phyloP scores from a whole-genome alignment of 2,329 filamentous ascomycete genomes.

The Fusarium devonianum region DNA sequence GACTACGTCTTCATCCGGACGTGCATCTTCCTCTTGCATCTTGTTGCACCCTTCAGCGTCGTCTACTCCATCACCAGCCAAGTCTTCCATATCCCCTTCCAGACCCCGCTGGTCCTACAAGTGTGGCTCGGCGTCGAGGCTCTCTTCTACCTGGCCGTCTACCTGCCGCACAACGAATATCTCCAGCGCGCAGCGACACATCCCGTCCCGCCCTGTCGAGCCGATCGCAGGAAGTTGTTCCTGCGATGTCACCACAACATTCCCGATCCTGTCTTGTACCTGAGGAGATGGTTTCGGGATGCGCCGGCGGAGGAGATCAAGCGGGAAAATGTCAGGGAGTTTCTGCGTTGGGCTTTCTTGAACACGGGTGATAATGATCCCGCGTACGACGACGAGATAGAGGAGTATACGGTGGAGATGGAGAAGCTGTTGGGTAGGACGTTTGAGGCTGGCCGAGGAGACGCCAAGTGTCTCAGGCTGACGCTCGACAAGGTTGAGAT shows the following conservation, averaged over 20 bases:
- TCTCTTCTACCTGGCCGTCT: constrained; percentile 61
- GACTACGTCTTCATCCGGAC: constrained; percentile 51
- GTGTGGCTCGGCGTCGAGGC: constrained; percentile 58
- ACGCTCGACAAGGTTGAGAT: constrained; percentile 66
- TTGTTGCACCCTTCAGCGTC: constrained; percentile 57
- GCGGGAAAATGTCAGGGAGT: constrained; percentile 66
- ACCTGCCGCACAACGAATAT: constrained; percentile 57
- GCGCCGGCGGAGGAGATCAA: constrained; percentile 60
- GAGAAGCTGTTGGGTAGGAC: constrained; percentile 59
- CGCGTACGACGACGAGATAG: constrained; percentile 60
- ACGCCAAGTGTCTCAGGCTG: constrained; percentile 60
- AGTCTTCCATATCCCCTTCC: constrained; percentile 38
- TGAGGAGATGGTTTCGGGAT: constrained; percentile 65
- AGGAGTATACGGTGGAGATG: constrained; percentile 59
- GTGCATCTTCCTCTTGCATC: constrained; percentile 56
- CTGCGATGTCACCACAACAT: constrained; percentile 59
- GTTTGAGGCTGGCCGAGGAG: constrained; percentile 60
- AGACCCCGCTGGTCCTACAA: constrained; percentile 47
- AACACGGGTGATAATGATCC: constrained; percentile 53
- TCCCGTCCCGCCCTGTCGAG: constrained; percentile 52
- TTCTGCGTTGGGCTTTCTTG: constrained; percentile 67
- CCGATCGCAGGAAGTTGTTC: constrained; percentile 59
- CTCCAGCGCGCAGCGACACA: constrained; percentile 61
- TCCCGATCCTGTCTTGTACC: constrained; percentile 58
- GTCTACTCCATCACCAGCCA: constrained; percentile 50